Base-by-base conservation (phyloP, 208 protist species). In the Trypanosomatidae sp. region DNA sequence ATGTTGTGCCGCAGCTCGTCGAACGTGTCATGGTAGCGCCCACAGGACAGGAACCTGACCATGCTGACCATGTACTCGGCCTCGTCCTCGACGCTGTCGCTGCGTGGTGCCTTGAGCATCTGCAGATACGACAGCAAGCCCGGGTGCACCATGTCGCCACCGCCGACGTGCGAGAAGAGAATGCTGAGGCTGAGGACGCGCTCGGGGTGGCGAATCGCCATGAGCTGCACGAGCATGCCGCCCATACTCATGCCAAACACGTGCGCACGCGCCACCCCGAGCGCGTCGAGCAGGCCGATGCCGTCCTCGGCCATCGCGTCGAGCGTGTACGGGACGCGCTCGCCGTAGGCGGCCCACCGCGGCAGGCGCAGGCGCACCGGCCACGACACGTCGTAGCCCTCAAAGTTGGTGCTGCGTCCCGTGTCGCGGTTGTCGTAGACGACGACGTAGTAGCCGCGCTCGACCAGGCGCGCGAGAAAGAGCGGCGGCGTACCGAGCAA, bases 341-440 rank as follows among this genome's bases (percentile, higher is more conserved):
- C 71, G 23, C 67, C 56, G 15, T 71, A 20, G 28, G 60, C 75
- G 4, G 71, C 38, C 53, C 57, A 77, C 44, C 27, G 49, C 28
- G 81, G 81, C 15, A 86, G 16, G 10, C 71, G 67, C 15, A 82
- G 16, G 8, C 80, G 40, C 18, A 60, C 33, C 8, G 68, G 58
- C 18, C 24, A 2, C 6, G 5, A 37, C 11, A 27, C 2, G 8
- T 48, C 21, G 39, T 51, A 59, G 22, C 78, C 66, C 20, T 72
- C 52, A 19, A 85, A 63, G 47, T 54, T 47, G 6, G 82, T 92
- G 50, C 61, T 74, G 5, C 63, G 55, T 0, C 82, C 82, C 13
- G 58, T 41, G 44, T 88, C 82, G 15, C 81, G 72, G 49, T 90
- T 83, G 57, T 90, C 81, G 61, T 71, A 86, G 51, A 71, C 74